phyloP scores from a whole-genome alignment of 208 protist genomes.

The Trichomonas tenax region DNA sequence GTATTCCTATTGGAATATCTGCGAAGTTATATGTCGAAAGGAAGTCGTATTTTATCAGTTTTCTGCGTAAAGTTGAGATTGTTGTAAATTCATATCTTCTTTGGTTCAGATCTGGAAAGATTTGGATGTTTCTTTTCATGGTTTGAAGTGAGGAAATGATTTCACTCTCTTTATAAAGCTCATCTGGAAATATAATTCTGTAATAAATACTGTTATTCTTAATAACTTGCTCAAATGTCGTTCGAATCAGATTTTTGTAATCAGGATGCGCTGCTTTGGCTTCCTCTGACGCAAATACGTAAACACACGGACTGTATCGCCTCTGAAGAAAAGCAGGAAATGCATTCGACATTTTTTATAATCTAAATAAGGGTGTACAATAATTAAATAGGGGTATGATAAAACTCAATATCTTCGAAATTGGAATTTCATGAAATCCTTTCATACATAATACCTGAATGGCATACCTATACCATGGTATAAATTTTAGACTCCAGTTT shows the following conservation, averaged over 20 bases:
- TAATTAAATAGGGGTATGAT: too few relatives aligned
- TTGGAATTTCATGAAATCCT: too few relatives aligned
- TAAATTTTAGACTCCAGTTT: too few relatives aligned
- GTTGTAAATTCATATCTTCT: background rate
- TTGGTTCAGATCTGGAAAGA: background rate
- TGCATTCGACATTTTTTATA: background rate
- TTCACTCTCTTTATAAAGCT: background rate
- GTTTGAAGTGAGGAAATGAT: background rate
- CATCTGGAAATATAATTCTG: background rate
- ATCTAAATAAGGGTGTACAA: too few relatives aligned
- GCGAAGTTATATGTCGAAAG: background rate
- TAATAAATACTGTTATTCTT: background rate
- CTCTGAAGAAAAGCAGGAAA: background rate
- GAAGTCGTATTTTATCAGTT: background rate
- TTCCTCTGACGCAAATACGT: background rate
- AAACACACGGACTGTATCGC: background rate
- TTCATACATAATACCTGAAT: too few relatives aligned
- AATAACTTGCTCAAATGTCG: background rate
- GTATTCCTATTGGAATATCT: background rate
- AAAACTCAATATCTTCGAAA: too few relatives aligned
- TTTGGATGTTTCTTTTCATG: background rate
- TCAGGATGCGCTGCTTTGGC: background rate
- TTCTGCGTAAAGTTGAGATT: background rate
- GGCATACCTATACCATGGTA: too few relatives aligned
- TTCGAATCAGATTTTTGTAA: background rate